Evolutionary conservation across 1,139 yeast species (phyloP).

Genomic region (Pneumocystis oryctolagi): DNA sequence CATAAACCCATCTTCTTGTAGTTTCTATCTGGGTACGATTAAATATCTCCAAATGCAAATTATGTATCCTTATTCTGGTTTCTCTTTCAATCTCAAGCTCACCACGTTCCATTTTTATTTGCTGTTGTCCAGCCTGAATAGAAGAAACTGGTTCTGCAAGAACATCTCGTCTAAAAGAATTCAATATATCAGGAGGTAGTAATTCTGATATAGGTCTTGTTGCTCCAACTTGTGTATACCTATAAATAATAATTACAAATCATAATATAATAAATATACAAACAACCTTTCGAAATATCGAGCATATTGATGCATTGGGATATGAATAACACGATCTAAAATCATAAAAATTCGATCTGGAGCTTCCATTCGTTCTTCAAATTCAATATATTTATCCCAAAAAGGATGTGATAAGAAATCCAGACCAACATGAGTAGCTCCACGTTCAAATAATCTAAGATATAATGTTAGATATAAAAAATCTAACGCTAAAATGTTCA

Average conservation of each 20-base stretch:
- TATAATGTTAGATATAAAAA: constrained; percentile 2
- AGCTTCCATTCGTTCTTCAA: constrained; percentile 32
- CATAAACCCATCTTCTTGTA: constrained; percentile 49
- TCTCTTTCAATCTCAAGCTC: constrained; percentile 20
- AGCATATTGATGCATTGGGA: constrained; percentile 68
- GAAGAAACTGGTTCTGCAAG: constrained; percentile 13
- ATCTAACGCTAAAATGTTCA: not conserved
- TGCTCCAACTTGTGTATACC: constrained; percentile 21
- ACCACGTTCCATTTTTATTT: constrained; percentile 15
- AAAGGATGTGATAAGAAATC: constrained; percentile 64
- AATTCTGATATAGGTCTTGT: constrained; percentile 19
- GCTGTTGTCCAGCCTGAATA: constrained; percentile 17
- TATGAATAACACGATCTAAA: constrained; percentile 45
- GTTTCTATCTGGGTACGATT: constrained; percentile 47
- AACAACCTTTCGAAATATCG: constrained; percentile 30
- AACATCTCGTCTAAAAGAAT: constrained; percentile 21
- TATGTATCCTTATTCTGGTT: constrained; percentile 19
- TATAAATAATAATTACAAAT: constrained; percentile 14
- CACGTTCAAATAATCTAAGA: constrained; percentile 40
- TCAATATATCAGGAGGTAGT: constrained; percentile 18
- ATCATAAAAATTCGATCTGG: constrained; percentile 30
- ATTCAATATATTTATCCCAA: constrained; percentile 56
- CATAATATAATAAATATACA: not conserved
- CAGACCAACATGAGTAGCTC: constrained; percentile 47
- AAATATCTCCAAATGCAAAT: constrained; percentile 33